Evolutionary conservation across 352 stramenopile species (phyloP), one percentile per base, ranked within the genome.

Genomic region (Aphanomyces euteiches): DNA sequence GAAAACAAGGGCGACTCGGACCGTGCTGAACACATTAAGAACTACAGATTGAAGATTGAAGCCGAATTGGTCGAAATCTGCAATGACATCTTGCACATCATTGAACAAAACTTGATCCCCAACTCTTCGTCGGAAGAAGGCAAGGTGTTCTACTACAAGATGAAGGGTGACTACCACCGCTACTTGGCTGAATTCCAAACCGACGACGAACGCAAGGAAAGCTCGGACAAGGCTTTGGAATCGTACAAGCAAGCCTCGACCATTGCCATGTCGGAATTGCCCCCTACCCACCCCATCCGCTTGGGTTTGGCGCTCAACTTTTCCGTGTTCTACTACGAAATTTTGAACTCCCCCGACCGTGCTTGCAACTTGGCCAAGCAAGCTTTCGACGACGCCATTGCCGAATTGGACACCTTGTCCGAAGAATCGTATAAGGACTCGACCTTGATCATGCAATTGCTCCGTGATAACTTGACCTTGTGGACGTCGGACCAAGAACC

Each of bases 71-170:
- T 97, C 39, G 92, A 98, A 76, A 98, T 99, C 71, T 99, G 96
- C 79, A 97, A 97, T 72, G 95, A 98, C 74, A 99, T 99, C 71
- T 85, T 99, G 64, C 87, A 83, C 57, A 98, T 99, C 79, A 99
- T 99, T 63, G 93, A 99, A 75, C 95, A 98, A 69, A 95, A 96
- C 75, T 81, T 99, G 64, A 99, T 99, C 82, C 96, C 96, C 66
- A 98, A 98, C 86, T 97, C 90, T 66, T 96, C 90, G 17, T 96
- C 88, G 45, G 94, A 98, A 74, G 97, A 99, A 78, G 96, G 95
- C 79, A 98, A 99, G 86, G 97, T 99, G 13, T 99, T 99, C 79
- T 99, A 99, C 90, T 99, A 98, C 93, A 99, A 99, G 92, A 99
- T 99, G 96, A 99, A 99, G 88, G 97, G 97, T 64, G 97, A 99